Evolutionary conservation across 768 basidiomycete species (phyloP).

Genomic region (Rhizopogon vesiculosus): DNA sequence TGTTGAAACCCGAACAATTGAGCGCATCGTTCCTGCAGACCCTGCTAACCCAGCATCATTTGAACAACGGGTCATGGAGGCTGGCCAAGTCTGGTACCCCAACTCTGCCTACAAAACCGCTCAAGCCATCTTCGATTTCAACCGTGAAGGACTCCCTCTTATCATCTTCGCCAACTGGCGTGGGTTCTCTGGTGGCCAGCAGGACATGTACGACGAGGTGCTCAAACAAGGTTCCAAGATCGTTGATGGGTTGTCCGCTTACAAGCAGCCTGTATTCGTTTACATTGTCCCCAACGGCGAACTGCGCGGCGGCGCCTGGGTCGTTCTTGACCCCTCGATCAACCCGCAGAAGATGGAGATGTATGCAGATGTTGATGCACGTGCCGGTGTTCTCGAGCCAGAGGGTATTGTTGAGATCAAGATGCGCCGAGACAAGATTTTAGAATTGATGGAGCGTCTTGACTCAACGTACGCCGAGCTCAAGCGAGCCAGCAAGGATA

Average conservation of each 20-base stretch:
- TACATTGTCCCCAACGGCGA: conserved; percentile 99
- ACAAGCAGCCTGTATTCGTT: conserved; percentile 97
- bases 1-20: conserved; percentile 95
- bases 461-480: conserved; percentile 78
- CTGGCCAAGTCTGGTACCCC: conserved; percentile 99
- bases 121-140: conserved; percentile 98
- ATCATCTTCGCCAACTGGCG: conserved; percentile 99
- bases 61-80: conserved; percentile 98
- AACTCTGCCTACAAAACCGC: conserved; percentile 99
- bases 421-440: conserved; percentile 92
- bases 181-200: conserved; percentile 99
- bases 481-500: conserved; percentile 77
- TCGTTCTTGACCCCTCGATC: conserved; percentile 97
- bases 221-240: conserved; percentile 98
- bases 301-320: conserved; percentile 98
- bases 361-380: conserved; percentile 95
- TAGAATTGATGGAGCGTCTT: conserved; percentile 88
- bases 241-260: conserved; percentile 94
- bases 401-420: conserved; percentile 98
- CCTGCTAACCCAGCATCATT: conserved; percentile 96
- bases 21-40: conserved; percentile 94
- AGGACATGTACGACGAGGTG: conserved; percentile 98
- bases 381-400: conserved; percentile 94
- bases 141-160: conserved; percentile 92
- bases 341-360: conserved; percentile 98